Conservation (phyloP, 1,284 basidiomycete species). For the Ganoderma lucidum region DNA sequence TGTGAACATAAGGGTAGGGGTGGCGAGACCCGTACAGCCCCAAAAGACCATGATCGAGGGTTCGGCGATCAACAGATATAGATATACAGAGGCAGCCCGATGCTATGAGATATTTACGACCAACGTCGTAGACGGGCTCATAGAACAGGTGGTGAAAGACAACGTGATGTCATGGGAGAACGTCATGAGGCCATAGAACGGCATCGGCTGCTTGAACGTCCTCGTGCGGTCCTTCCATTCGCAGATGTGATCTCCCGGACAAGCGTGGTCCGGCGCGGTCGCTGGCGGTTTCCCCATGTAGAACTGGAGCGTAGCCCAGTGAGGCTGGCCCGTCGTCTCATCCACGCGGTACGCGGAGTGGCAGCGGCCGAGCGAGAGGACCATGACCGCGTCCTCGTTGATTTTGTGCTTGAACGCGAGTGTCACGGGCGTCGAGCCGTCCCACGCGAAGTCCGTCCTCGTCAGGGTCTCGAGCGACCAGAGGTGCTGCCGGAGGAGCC, state of each 20-base stretch:
- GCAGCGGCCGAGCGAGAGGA: conserved; percentile 1
- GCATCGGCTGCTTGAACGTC: conserved; percentile 3
- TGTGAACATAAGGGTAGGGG: neutral
- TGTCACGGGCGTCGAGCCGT: conserved; percentile 1
- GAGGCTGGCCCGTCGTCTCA: neutral
- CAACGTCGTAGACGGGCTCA: conserved; percentile 1
- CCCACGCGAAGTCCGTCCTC: neutral
- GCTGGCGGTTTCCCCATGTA: neutral
- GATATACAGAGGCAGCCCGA: too few relatives aligned
- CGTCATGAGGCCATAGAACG: conserved; percentile 6
- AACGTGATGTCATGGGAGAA: conserved; percentile 7
- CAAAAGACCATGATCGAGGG: neutral
- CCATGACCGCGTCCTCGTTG: conserved; percentile 5
- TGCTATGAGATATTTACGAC: neutral
- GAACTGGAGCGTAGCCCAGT: conserved; percentile 6
- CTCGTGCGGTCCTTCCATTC: conserved; percentile 1
- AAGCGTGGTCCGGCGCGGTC: neutral
- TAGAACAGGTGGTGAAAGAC: conserved; percentile 8
- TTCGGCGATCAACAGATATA: neutral
- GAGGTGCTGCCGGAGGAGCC: conserved; percentile 2
- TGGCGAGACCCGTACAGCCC: neutral
- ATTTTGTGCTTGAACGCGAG: conserved; percentile 8
- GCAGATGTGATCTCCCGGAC: conserved; percentile 3
- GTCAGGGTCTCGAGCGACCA: conserved; percentile 6
- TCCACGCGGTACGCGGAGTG: neutral